Evolutionary conservation across 2,329 filamentous ascomycete species (phyloP), one percentile per base, ranked within the genome.

Genomic region (Penicillium digitatum): DNA sequence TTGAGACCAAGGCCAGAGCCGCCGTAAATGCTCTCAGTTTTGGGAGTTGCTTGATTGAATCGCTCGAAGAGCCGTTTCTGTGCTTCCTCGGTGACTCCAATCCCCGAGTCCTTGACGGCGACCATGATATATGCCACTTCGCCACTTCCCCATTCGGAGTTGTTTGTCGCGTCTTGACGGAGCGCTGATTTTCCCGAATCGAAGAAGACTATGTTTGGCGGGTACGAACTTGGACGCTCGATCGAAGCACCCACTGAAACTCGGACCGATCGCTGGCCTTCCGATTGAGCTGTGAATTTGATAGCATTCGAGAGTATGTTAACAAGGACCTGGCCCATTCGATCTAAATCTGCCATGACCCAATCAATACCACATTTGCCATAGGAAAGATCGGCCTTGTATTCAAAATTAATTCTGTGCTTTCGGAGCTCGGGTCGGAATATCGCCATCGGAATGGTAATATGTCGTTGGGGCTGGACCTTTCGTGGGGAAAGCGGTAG

Each of bases 231-330:
- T 6, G 80, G 80, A 3, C 75, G 73, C 18, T 73, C 60, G 3
- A 55, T 68, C 4, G 79, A 78, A 2, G 81, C 81, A 10, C 75
- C 79, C n/a, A 84, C 72, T 5, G 78, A 78, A 24, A 84, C 79
- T 10, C 75, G 78, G 53, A 84, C 82, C 0, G 48, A 56, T 24
- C 68, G 64, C 24, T 56, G 40, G 8, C 35, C 44, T 7, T 56
- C 42, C 8, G 85, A 81, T 12, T 77, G 81, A 16, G 79, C 78
- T 18, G 89, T 93, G 66, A 92, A 93, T 65, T 93, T 93, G 70
- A 93, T 86, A 0, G 88, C 87, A 64, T 93, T 93, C 8, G 88
- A 89, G 9, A 89, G 82, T 1, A 93, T 79, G 63, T 93, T 93
- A 69, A 93, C 90, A 3, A 92, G 77, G 0, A 92, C 87, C 70